Conservation (phyloP, 306 rosid species). For the Datisca glomerata region DNA sequence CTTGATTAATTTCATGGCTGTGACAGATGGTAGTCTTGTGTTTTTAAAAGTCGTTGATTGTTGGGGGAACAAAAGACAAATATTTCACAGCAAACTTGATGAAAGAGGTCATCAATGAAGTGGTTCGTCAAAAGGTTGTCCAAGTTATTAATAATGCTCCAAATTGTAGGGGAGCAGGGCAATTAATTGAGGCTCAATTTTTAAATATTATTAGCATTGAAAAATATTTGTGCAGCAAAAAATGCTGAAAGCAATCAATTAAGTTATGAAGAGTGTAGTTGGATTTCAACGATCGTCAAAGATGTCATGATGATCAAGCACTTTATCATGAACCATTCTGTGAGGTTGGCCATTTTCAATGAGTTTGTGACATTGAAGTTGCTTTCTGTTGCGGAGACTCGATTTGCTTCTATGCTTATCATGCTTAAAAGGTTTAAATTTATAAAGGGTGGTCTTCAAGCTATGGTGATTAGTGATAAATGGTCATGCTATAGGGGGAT, state of each 20-base stretch:
- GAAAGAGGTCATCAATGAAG: slow-evolving; percentile 4
- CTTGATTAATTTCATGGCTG: no score
- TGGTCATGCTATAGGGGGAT: no score
- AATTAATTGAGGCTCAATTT: not conserved
- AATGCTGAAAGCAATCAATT: not conserved
- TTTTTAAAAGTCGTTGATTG: no score
- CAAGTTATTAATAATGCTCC: not conserved
- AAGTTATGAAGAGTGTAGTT: not conserved
- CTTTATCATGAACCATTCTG: not conserved
- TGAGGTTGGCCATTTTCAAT: not conserved
- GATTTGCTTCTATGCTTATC: not conserved
- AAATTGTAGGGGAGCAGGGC: not conserved
- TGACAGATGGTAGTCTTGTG: no score
- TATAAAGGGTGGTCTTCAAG: not conserved
- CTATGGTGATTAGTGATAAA: not conserved
- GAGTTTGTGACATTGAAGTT: not conserved
- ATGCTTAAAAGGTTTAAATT: not conserved
- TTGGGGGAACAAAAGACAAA: no score
- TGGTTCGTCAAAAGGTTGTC: not conserved
- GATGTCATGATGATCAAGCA: not conserved
- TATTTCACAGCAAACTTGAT: no score
- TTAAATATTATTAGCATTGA: not conserved
- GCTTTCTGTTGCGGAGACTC: not conserved
- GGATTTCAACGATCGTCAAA: not conserved
- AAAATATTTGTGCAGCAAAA: not conserved